Evolutionary conservation across 1,284 basidiomycete genomes (phyloP).

Genomic region (Naganishia sp.): DNA sequence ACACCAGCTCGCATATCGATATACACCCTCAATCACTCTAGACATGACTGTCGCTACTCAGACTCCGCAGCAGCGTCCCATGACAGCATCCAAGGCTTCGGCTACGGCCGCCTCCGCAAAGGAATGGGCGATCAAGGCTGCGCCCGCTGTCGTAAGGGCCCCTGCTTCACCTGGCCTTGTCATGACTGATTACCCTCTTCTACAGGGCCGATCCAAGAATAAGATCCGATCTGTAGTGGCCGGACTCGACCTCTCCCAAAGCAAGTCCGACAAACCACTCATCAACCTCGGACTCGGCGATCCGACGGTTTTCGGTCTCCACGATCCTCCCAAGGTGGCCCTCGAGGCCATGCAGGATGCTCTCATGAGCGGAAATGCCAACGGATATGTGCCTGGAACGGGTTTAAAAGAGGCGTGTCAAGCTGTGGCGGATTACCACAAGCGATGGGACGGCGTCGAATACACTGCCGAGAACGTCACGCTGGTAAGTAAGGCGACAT

Average conservation of each 20-base stretch:
- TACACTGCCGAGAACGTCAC: constrained; percentile 43
- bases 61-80: neutral
- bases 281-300: constrained; percentile 54
- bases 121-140: constrained; percentile 42
- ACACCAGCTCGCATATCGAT: too few relatives aligned
- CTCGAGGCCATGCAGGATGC: constrained; percentile 43
- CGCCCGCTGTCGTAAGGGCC: constrained; percentile 42
- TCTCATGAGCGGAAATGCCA: constrained; percentile 39
- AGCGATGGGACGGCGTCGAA: constrained; percentile 44
- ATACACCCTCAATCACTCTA: too few relatives aligned
- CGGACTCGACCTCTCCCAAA: constrained; percentile 38
- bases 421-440: constrained; percentile 51
- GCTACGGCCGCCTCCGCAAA: neutral
- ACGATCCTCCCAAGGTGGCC: constrained; percentile 44
- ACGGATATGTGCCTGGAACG: constrained; percentile 48
- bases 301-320: constrained; percentile 49
- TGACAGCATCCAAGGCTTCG: neutral
- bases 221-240: constrained; percentile 45
- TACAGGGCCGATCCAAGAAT: constrained; percentile 42
- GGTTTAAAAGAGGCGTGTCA: constrained; percentile 45
- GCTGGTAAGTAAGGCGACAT: constrained; percentile 38
- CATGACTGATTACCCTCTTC: neutral
- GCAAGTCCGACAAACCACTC: constrained; percentile 41
- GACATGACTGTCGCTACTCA: constrained; percentile 21
- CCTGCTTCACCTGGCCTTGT: neutral